These are phyloP conservation scores for Silene latifolia DNA, from an alignment of 148 eudicot genomes.

Conservation along the genomic window DNA sequence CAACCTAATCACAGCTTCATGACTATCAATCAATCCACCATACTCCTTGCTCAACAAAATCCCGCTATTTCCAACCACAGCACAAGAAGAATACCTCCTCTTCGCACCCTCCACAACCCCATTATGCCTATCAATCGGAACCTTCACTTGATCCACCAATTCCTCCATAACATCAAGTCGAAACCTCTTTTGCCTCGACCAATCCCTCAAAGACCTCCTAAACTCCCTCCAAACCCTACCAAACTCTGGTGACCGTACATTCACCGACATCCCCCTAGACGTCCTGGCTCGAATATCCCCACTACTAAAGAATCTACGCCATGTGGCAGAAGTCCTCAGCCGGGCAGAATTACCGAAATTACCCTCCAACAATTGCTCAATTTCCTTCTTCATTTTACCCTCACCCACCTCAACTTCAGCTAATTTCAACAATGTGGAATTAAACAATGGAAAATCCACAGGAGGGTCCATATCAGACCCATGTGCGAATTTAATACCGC, in stretches of 20 bases:
- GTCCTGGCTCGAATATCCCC: no score
- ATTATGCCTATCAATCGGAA: slow-evolving; percentile 31
- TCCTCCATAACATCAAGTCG: slow-evolving; percentile 45
- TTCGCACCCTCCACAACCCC: slow-evolving; percentile 18
- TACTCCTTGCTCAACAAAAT: slow-evolving; percentile 51
- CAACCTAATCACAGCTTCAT: slow-evolving; percentile 67
- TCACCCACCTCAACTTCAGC: slow-evolving; percentile 60
- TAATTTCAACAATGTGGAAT: slow-evolving; percentile 55
- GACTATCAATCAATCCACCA: slow-evolving; percentile 61
- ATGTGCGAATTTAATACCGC: neutral
- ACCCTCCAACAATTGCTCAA: slow-evolving; percentile 56
- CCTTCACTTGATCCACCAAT: slow-evolving; percentile 35
- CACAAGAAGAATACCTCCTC: slow-evolving; percentile 58
- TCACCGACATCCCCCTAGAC: slow-evolving; percentile 34
- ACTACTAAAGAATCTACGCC: slow-evolving; percentile 35
- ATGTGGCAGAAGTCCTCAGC: slow-evolving; percentile 43
- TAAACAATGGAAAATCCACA: slow-evolving; percentile 33
- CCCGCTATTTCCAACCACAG: slow-evolving; percentile 89
- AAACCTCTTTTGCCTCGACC: slow-evolving; percentile 55
- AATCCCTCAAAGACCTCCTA: slow-evolving; percentile 44
- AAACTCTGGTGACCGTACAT: slow-evolving; percentile 43
- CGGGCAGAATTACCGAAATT: slow-evolving; percentile 13
- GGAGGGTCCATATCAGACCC: neutral
- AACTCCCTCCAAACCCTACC: slow-evolving; percentile 37
- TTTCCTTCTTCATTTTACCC: slow-evolving; percentile 37